A percentile compares a stretch with the other conserved stretches of the same genome.
These are phyloP conservation scores for Gymnopus androsaceus DNA, from an alignment of 1,284 basidiomycete species.

Conservation along the genomic window DNA sequence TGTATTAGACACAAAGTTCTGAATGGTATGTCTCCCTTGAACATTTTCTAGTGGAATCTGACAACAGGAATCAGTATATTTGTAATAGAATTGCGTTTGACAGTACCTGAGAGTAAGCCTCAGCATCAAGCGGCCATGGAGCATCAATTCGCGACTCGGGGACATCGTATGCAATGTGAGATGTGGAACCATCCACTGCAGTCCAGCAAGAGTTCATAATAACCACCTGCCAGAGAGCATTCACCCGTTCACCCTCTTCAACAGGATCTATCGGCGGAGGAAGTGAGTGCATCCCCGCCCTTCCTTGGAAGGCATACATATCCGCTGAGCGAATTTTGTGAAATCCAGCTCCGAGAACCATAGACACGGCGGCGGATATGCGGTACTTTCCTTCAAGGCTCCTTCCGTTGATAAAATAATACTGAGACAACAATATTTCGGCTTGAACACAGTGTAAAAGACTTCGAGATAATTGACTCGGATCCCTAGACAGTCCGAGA, in stretches of 20 bases:
- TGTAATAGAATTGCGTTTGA: too few species aligned
- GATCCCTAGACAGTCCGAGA: conserved; percentile 30
- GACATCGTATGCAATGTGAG: conserved; percentile 23
- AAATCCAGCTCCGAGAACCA: conserved; percentile 37
- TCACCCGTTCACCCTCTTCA: conserved; percentile 45
- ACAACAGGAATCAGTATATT: too few species aligned
- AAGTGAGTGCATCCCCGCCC: conserved; percentile 17
- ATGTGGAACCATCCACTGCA: conserved; percentile 24
- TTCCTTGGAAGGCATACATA: conserved; percentile 2
- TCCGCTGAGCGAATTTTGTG: conserved; percentile 35
- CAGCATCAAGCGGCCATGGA: conserved; percentile 38
- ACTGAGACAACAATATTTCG: conserved; percentile 52
- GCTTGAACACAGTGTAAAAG: conserved; percentile 49
- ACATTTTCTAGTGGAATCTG: conserved; percentile 8
- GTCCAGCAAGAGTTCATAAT: conserved; percentile 38
- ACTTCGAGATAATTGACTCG: conserved; percentile 30
- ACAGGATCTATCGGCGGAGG: conserved; percentile 26
- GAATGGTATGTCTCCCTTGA: conserved; percentile 18
- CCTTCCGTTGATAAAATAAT: conserved; percentile 44
- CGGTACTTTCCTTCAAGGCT: conserved; percentile 42
- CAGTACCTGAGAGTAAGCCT: conserved; percentile 11
- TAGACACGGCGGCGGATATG: conserved; percentile 36
- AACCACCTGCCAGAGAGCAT: conserved; percentile 45
- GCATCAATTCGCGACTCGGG: conserved; percentile 35
- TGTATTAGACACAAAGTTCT: conserved; percentile 24